Evolutionary conservation across 352 stramenopile species (phyloP).

Genomic region (Bremia lactucae): DNA sequence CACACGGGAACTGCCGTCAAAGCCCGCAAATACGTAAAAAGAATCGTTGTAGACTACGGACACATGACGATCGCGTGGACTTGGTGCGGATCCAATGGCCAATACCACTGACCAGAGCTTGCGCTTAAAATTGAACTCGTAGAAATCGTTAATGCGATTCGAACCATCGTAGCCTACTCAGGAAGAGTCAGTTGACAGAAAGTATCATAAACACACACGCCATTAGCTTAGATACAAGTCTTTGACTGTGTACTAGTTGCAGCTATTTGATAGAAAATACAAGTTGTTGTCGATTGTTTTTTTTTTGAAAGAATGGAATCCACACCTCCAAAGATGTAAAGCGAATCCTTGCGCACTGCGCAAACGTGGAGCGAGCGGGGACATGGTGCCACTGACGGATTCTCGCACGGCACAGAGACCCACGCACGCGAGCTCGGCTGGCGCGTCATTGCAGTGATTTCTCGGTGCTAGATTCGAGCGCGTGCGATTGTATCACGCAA

Average conservation of each 20-base stretch:
- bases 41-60: constrained; percentile 88
- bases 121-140: constrained; percentile 86
- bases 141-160: constrained; percentile 91
- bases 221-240: background rate
- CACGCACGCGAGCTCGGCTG: constrained; percentile 50
- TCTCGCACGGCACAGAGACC: constrained; percentile 69
- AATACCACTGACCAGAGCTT: constrained; percentile 68
- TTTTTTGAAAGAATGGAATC: background rate
- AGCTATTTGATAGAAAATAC: background rate
- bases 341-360: constrained; percentile 81
- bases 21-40: constrained; percentile 93
- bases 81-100: constrained; percentile 59
- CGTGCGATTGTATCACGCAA: no score
- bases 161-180: constrained; percentile 87
- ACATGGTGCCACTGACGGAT: constrained; percentile 76
- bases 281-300: background rate
- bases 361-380: constrained; percentile 90
- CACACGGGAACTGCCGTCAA: constrained; percentile 87
- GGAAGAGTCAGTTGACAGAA: background rate
- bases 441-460: constrained; percentile 18
- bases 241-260: background rate
- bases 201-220: background rate
- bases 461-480: no score
- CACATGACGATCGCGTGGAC: constrained; percentile 90
- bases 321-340: constrained; percentile 88